phyloP scores from a whole-genome alignment of 108 stramenopile genomes.

The Craspedostauros australis region DNA sequence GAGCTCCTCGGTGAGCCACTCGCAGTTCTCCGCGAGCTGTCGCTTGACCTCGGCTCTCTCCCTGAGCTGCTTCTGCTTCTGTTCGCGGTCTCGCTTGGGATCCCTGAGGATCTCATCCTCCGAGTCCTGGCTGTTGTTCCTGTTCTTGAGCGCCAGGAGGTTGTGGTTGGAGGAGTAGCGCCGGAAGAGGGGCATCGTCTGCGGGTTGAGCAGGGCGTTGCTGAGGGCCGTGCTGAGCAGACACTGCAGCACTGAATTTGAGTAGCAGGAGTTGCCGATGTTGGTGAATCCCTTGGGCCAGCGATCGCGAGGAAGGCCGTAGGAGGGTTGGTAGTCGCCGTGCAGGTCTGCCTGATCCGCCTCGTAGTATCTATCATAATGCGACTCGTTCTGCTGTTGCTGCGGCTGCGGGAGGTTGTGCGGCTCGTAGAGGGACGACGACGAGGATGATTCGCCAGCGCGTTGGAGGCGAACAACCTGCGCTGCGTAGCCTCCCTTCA shows the following conservation, averaged over 20 bases:
- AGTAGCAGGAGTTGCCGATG: conserved; percentile 83
- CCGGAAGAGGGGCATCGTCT: conserved; percentile 57
- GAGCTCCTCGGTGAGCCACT: conserved; percentile 71
- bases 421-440: neutral
- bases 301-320: neutral
- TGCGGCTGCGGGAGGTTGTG: neutral
- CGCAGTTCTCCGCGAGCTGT: conserved; percentile 43
- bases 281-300: conserved; percentile 70
- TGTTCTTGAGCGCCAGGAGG: conserved; percentile 32
- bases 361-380: no score
- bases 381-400: no score
- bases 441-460: conserved; percentile 1
- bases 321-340: neutral
- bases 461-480: neutral
- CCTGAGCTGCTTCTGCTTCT: conserved; percentile 2
- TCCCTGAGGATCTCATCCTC: neutral
- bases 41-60: conserved; percentile 7
- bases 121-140: conserved; percentile 1
- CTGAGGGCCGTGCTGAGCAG: conserved; percentile 66
- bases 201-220: conserved; percentile 64
- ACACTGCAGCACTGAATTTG: conserved; percentile 79
- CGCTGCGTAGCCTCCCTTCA: conserved; percentile 7
- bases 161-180: conserved; percentile 76
- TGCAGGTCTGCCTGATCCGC: no score
- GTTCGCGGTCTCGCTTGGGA: conserved; percentile 6